Conservation (phyloP, 495 filamentous ascomycete species). For the Penicillium goetzii region DNA sequence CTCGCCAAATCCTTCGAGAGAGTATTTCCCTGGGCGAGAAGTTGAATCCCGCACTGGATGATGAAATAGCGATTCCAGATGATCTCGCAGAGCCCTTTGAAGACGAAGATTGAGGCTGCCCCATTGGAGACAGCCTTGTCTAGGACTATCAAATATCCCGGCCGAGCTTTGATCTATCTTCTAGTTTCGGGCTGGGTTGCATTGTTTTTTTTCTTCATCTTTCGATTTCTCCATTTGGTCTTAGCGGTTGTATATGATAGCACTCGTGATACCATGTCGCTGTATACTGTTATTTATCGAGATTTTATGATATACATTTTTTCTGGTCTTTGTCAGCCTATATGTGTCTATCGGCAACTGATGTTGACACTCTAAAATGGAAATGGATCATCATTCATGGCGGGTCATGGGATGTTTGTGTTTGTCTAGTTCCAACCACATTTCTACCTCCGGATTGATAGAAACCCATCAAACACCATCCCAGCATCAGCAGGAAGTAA, state of each 20-base stretch:
- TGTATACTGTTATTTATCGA: conserved; percentile 12
- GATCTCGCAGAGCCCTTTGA: conserved; percentile 15
- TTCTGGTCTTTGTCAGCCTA: neutral
- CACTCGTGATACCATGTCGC: conserved; percentile 14
- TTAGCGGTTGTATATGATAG: conserved; percentile 25
- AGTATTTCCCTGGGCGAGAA: conserved; percentile 79
- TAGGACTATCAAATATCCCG: neutral
- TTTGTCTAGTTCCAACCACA: too few species aligned
- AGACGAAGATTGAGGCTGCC: neutral
- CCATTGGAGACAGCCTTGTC: neutral
- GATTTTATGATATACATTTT: neutral
- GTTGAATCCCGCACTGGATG: conserved; percentile 66
- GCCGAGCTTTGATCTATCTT: neutral
- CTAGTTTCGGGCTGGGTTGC: neutral
- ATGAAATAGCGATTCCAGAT: conserved; percentile 56
- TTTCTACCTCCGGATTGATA: too few species aligned
- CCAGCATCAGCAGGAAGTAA: too few species aligned
- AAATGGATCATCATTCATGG: neutral
- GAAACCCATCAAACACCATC: too few species aligned
- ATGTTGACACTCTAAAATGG: neutral
- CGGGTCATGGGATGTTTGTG: too few species aligned
- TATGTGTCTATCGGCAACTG: neutral
- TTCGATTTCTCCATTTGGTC: conserved; percentile 8
- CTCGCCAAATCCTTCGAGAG: conserved; percentile 69
- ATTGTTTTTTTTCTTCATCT: neutral